Conservation (phyloP, 2,329 filamentous ascomycete species). For the Allantophomopsis lycopodina region DNA sequence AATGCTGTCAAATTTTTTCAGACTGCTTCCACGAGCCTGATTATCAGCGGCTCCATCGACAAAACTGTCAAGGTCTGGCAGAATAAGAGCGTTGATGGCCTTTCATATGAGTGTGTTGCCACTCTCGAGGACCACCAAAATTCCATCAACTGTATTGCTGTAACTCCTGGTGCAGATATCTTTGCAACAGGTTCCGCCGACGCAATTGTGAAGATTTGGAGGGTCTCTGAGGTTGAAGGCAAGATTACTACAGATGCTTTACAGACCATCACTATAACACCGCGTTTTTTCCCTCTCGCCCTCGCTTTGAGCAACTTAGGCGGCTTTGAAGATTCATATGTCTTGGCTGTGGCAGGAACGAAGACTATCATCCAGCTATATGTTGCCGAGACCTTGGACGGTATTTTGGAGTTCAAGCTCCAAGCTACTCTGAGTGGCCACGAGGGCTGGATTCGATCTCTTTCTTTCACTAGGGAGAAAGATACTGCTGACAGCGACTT, state of each 20-base stretch:
- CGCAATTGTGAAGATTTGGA: constrained; percentile 60
- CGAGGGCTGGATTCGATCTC: constrained; percentile 85
- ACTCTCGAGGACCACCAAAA: constrained; percentile 55
- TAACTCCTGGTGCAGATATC: constrained; percentile 19
- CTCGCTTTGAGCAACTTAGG: constrained; percentile 54
- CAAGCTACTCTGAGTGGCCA: constrained; percentile 75
- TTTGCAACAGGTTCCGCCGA: constrained; percentile 75
- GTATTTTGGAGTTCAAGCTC: constrained; percentile 42
- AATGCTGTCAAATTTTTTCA: constrained; percentile 72
- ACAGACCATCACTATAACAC: constrained; percentile 59
- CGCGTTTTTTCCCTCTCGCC: constrained; percentile 71
- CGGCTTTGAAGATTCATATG: constrained; percentile 31
- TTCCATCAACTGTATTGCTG: constrained; percentile 57
- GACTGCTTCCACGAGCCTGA: constrained; percentile 33
- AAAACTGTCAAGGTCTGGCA: constrained; percentile 63
- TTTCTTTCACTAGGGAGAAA: constrained; percentile 61
- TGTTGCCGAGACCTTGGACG: constrained; percentile 33
- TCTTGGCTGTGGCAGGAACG: constrained; percentile 80
- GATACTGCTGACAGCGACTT: constrained; percentile 45
- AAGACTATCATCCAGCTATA: constrained; percentile 72
- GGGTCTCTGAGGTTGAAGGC: constrained; percentile 25
- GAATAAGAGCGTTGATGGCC: constrained; percentile 13
- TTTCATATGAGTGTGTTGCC: constrained; percentile 26
- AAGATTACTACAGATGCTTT: constrained; percentile 33
- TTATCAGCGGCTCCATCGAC: constrained; percentile 76